Evolutionary conservation across 345 rosid genomes (phyloP).

Genomic region (Rhodomyrtus tomentosa): DNA sequence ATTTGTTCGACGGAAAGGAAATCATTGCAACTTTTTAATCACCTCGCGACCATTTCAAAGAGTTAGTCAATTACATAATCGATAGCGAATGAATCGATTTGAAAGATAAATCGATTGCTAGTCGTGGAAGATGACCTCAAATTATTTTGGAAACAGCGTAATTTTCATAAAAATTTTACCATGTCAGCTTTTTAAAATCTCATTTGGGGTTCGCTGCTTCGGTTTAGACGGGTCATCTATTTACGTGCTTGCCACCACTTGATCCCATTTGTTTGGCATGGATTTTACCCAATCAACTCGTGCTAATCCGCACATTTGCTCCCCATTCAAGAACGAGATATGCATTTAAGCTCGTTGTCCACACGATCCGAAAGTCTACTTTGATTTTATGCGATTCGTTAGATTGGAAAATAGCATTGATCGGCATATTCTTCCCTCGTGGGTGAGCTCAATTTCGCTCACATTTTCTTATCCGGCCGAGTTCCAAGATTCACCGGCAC

Average conservation of each 20-base stretch:
- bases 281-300: not conserved
- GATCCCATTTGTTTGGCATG: not conserved
- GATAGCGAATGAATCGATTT: not conserved
- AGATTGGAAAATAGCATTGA: fast-evolving
- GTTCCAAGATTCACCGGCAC: not conserved
- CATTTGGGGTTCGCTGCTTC: not conserved
- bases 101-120: not conserved
- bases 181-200: not conserved
- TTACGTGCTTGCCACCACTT: not conserved
- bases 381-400: not conserved
- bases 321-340: not conserved
- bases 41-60: not conserved
- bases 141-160: not conserved
- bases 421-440: fast-evolving
- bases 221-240: not conserved
- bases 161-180: not conserved
- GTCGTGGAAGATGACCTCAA: not conserved
- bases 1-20: not conserved
- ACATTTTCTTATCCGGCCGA: not conserved
- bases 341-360: not conserved
- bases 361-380: fast-evolving
- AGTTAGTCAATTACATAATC: not conserved
- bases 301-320: not conserved
- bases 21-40: not conserved
- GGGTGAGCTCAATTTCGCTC: fast-evolving